phyloP scores from a whole-genome alignment of 148 eudicot genomes.

The Chenopodium formosanum region DNA sequence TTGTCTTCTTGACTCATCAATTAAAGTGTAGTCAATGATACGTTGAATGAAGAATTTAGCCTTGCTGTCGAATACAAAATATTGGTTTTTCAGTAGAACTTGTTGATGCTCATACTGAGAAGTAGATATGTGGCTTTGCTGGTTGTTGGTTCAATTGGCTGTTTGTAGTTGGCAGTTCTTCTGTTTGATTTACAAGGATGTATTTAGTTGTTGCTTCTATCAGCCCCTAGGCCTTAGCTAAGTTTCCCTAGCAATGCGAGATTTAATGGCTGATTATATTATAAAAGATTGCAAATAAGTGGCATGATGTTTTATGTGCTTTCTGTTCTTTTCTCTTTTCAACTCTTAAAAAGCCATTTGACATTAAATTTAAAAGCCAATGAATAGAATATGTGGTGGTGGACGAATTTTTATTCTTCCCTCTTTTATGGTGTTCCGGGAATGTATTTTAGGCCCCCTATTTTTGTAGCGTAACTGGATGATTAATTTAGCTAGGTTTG shows the following conservation, averaged over 20 bases:
- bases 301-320: neutral
- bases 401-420: neutral
- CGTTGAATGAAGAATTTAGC: no score
- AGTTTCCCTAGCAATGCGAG: neutral
- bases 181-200: neutral
- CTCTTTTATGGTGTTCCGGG: neutral
- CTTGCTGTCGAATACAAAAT: no score
- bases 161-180: neutral
- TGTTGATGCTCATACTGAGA: neutral
- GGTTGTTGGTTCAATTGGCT: neutral
- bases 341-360: neutral
- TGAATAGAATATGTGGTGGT: neutral
- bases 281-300: neutral
- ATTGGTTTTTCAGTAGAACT: neutral
- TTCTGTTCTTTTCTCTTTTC: neutral
- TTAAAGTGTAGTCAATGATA: no score
- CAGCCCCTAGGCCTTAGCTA: neutral
- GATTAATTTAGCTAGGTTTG: neutral
- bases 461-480: neutral
- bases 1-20: no score
- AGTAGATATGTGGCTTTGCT: neutral
- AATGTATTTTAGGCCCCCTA: neutral
- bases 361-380: neutral
- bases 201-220: neutral
- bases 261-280: neutral